Evolutionary conservation across 129 eudicot genomes (phyloP).

Genomic region (Helianthus tuberosus): DNA sequence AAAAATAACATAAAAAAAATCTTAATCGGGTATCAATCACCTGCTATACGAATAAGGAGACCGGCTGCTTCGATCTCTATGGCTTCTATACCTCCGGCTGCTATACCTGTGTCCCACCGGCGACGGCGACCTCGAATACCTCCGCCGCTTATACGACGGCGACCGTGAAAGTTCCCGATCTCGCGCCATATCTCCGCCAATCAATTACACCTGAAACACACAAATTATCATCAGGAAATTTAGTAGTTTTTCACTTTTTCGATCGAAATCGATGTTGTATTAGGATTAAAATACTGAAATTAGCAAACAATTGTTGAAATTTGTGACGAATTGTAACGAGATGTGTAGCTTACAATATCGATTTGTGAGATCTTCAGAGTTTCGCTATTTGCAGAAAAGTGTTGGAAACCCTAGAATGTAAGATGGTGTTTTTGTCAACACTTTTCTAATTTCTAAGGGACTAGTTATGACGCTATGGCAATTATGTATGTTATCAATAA

Average conservation of each 20-base stretch:
- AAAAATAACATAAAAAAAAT: not conserved
- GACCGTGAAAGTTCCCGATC: constrained; percentile 87
- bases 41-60: constrained; percentile 84
- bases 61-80: constrained; percentile 80
- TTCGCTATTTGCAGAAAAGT: not conserved
- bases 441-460: constrained; percentile 6
- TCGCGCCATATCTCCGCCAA: constrained; percentile 47
- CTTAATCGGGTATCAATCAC: constrained; percentile 80
- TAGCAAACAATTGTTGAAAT: not conserved
- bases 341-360: constrained; percentile 8
- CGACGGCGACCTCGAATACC: constrained; percentile 87
- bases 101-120: constrained; percentile 69
- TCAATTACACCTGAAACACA: constrained; percentile 11
- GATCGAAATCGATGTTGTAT: not conserved
- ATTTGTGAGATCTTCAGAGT: constrained; percentile 19
- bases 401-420: constrained; percentile 34
- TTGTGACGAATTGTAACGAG: not conserved
- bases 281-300: not conserved
- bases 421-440: constrained; percentile 1
- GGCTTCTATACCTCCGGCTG: constrained; percentile 61
- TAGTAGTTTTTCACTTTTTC: not conserved
- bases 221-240: constrained; percentile 17
- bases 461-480: not conserved
- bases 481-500: too few relatives aligned
- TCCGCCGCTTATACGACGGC: constrained; percentile 68